Percentiles rank a stretch among this genome's conserved stretches.
These are phyloP conservation scores for Sordariomycetes sp. DNA, from an alignment of 2,329 filamentous ascomycete species.

Conservation along the genomic window DNA sequence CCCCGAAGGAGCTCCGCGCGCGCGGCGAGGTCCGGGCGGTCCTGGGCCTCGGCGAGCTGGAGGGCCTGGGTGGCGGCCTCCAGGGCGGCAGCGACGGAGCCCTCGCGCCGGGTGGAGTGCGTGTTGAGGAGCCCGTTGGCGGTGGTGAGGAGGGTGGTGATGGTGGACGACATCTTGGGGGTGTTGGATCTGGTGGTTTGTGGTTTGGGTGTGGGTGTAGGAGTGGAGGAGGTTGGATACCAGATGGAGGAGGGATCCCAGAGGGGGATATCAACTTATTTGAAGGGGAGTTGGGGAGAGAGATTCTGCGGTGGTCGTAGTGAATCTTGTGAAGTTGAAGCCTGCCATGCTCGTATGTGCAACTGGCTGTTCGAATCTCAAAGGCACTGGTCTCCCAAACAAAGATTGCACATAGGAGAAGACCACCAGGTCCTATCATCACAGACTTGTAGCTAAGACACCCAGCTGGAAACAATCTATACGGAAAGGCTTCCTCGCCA, in stretches of 20 bases:
- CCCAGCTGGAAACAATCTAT: no score
- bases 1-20: slow-evolving; percentile 13
- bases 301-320: background rate
- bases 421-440: no score
- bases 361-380: no score
- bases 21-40: slow-evolving; percentile 10
- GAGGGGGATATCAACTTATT: background rate
- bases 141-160: slow-evolving; percentile 6
- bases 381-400: no score
- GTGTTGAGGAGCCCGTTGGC: slow-evolving; percentile 9
- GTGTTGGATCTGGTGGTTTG: background rate
- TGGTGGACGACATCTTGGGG: slow-evolving; percentile 6
- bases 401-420: no score
- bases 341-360: no score
- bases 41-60: slow-evolving; percentile 7
- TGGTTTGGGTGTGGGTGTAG: background rate
- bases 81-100: slow-evolving; percentile 10
- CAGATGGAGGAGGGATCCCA: background rate
- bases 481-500: no score
- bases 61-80: slow-evolving; percentile 10
- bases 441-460: no score
- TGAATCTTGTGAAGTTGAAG: no score
- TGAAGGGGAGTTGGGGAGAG: background rate
- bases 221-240: background rate
- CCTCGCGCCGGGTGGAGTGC: slow-evolving; percentile 6